Conservation (phyloP, 257 asterid species). For the Solanum chilense region DNA sequence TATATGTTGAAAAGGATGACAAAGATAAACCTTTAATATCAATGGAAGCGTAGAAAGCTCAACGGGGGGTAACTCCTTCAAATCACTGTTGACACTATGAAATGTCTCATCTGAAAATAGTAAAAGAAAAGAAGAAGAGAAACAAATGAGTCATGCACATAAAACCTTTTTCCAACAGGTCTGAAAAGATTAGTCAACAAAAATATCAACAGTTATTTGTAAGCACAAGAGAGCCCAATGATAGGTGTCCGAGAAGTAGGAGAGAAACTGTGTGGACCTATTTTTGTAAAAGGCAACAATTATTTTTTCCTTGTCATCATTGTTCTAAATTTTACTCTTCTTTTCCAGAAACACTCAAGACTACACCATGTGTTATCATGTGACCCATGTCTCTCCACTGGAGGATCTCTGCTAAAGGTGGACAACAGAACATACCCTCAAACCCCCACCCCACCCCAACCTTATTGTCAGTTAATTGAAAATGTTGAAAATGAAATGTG, state of each 20-base stretch:
- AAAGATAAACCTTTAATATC: constrained; percentile 72
- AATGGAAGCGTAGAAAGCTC: constrained; percentile 75
- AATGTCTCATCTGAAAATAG: constrained; percentile 57
- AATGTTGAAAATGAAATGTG: neutral
- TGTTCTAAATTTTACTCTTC: neutral
- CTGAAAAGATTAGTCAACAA: neutral
- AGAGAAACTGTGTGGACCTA: neutral
- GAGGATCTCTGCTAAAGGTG: neutral
- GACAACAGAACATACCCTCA: neutral
- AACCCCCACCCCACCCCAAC: too few species aligned
- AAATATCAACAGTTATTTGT: neutral
- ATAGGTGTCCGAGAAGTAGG: neutral
- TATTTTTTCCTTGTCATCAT: neutral
- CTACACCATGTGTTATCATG: neutral
- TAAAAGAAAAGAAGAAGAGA: neutral
- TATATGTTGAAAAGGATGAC: neutral
- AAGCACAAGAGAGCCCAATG: neutral
- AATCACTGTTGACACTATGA: constrained; percentile 57
- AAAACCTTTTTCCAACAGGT: neutral
- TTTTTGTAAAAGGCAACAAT: neutral
- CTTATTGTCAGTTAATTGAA: neutral
- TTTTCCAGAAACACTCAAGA: neutral
- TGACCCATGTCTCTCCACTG: neutral
- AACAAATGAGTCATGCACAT: neutral
- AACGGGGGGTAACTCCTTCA: constrained; percentile 92